Percentiles rank a stretch among this genome's conserved stretches.
phyloP scores from a whole-genome alignment of 2,329 filamentous ascomycete species.

The Fusarium sp. region DNA sequence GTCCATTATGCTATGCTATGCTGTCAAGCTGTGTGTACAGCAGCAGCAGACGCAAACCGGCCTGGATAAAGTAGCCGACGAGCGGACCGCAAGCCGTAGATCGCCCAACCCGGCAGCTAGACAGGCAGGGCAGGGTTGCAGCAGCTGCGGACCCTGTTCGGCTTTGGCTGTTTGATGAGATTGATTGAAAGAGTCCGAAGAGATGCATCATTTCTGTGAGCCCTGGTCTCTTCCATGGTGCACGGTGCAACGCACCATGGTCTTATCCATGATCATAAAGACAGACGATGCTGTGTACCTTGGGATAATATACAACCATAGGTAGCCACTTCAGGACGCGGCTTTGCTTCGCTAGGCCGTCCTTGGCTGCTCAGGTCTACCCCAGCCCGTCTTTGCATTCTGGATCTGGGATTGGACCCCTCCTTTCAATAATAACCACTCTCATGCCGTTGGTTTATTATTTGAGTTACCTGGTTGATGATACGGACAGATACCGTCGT shows the following conservation, averaged over 20 bases:
- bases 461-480: conserved; percentile 33
- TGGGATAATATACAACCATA: conserved; percentile 18
- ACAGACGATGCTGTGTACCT: conserved; percentile 28
- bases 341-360: conserved; percentile 33
- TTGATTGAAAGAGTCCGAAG: conserved; percentile 36
- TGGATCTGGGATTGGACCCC: conserved; percentile 44
- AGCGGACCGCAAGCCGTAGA: conserved; percentile 43
- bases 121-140: conserved; percentile 40
- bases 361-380: conserved; percentile 27
- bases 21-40: background rate
- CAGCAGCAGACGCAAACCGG: conserved; percentile 18
- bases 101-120: conserved; percentile 42
- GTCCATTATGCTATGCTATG: conserved; percentile 32
- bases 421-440: conserved; percentile 26
- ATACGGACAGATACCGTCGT: conserved; percentile 32
- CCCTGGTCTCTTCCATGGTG: conserved; percentile 37
- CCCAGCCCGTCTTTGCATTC: conserved; percentile 32
- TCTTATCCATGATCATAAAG: conserved; percentile 35
- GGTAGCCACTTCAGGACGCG: conserved; percentile 22
- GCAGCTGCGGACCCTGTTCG: conserved; percentile 36
- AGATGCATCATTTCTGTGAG: conserved; percentile 43
- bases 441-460: conserved; percentile 43
- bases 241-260: conserved; percentile 43
- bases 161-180: conserved; percentile 38
- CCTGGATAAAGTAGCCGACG: conserved; percentile 30